Evolutionary conservation across 805 yeast species (phyloP), one percentile per base, ranked within the genome.

Genomic region (Candida mattraensis): DNA sequence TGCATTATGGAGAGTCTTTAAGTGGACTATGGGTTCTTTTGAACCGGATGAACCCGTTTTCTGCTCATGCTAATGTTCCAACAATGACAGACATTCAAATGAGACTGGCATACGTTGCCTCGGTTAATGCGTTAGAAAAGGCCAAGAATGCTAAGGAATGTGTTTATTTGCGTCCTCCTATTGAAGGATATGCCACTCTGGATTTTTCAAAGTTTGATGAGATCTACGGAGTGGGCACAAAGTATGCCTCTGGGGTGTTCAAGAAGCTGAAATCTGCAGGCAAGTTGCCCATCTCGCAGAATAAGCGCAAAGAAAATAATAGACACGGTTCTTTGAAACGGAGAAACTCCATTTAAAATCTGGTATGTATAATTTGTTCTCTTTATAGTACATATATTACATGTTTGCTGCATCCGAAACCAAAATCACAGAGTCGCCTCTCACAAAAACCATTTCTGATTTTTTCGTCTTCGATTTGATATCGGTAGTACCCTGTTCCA

Each of bases 391-490:
- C n/a, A 21, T 17, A 9, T 16, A 16, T 47, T 28, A 55, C 25
- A 52, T 45, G 28, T 55, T 54, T 5, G 56, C 40, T 11, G 57
- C 60, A 40, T 60, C 64, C 15, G 58, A 79, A 35, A 93, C 81
- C 49, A 89, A 72, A 33, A 94, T 87, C 28, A 93, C 98, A 3
- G 94, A 80, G 63, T 93, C 99, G n/a, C 99, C 99, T 67, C 99
- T 81, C 11, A 93, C 89, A 64, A 91, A 91, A 27, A 93, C 80
- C 88, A 93, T 86, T 37, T 87, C 96, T 12, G 87, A 74, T 44
- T 73, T 72, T 54, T 80, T 83, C 15, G 70, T 69, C 13, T 52
- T 60, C 7, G 75, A 61, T 57, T 66, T 57, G 36, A 67, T 46
- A 29, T 70, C 72, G 19, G 60, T 56, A 3, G 64, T 74, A 3